A percentile compares a stretch with the other conserved stretches of the same genome.
phyloP scores from a whole-genome alignment of 176 grass and related monocot genomes.

The Calamus simplicifolius region DNA sequence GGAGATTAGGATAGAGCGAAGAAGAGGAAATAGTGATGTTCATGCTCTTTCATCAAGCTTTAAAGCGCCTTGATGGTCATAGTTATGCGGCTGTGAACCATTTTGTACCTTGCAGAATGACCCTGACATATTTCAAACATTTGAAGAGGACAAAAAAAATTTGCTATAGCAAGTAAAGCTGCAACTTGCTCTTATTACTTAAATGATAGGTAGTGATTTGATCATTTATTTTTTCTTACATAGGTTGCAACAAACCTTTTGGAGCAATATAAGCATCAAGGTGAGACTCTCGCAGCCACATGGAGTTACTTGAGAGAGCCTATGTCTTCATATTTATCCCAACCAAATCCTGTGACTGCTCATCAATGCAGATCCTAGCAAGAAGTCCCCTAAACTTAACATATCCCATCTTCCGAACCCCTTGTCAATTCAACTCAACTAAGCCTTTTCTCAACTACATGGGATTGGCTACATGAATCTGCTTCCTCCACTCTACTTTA shows the following conservation, averaged over 20 bases:
- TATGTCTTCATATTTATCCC: conserved; percentile 80
- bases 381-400: too few species aligned
- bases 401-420: conserved; percentile 46
- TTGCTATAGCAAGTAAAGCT: conserved; percentile 76
- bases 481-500: too few species aligned
- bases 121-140: conserved; percentile 99
- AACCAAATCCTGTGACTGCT: conserved; percentile 87
- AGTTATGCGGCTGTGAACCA: conserved; percentile 94
- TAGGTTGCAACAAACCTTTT: conserved; percentile 86
- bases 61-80: conserved; percentile 90
- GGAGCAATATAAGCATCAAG: conserved; percentile 83
- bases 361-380: not conserved
- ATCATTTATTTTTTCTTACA: conserved; percentile 13
- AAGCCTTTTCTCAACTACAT: too few species aligned
- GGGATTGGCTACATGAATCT: too few species aligned
- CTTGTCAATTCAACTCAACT: too few species aligned
- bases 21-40: conserved; percentile 26
- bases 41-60: conserved; percentile 81
- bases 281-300: conserved; percentile 69
- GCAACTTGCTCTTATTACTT: conserved; percentile 1
- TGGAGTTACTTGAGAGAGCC: conserved; percentile 98
- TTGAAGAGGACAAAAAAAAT: conserved; percentile 96
- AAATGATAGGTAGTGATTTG: not conserved
- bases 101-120: conserved; percentile 72
- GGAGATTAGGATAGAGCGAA: not conserved